Evolutionary conservation across 371 early-diverging fungal species (phyloP), one percentile per base, ranked within the genome.

Genomic region (Rhizopus arrhizus): DNA sequence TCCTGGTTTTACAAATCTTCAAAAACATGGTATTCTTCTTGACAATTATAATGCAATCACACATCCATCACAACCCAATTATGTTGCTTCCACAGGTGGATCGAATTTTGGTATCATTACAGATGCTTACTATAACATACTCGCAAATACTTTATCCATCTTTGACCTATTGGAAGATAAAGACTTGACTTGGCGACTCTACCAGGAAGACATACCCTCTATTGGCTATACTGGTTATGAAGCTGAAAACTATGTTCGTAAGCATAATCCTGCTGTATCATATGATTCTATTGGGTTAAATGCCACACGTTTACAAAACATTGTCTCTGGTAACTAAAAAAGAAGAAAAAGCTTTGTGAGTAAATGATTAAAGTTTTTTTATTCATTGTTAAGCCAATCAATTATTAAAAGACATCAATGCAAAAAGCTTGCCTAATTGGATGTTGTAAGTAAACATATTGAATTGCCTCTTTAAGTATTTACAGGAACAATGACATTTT

Each of bases 91-190:
- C 51, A 52, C 56, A 54, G 73, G 51, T 47, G 60, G 57, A 16
- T 53, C 52, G 40, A 55, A 43, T 32, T 52, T 61, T 32, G 63
- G 62, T 51, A 51, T 71, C 33, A 32, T 13, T 5, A 41, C 56
- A 32, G 68, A 71, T 61, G 53, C 32, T 7, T 65, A 51, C 29
- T 54, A 64, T 50, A 58, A 50, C 29, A 49, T 71, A n/a, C 62
- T 55, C 33, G 51, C 62, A 8, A 40, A 62, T 12, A 35, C 59
- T 5, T 48, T 47, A 22, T 65, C 65, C 62, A 63, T 87, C 32
- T 84, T 75, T 47, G 86, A 85, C 63, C 73, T 83, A 10, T 66
- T 87, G 32, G 85, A 85, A 52, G 61, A 70, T 32, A 82, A 76
- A 65, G 73, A 73, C 5, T 56, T 84, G 50, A 71, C 78, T 40